Conservation (phyloP, 208 protist species). For the Trypanosoma platydactyli region DNA sequence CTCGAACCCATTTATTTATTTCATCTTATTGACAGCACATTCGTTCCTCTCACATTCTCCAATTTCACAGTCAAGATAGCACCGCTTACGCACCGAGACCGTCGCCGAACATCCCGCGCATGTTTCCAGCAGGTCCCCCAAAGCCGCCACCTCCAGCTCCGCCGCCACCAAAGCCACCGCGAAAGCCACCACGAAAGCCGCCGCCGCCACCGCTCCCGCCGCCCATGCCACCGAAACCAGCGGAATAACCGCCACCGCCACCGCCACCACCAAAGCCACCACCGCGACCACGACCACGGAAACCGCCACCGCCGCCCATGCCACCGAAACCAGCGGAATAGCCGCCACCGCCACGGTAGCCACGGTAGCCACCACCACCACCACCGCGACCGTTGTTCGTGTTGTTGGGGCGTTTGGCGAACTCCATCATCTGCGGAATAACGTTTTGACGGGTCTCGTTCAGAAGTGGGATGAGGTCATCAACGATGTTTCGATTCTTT, state of each 20-base stretch:
- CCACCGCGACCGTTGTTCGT: constrained; percentile 50
- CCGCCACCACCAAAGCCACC: constrained; percentile 50
- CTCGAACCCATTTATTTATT: constrained; percentile 1
- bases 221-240: constrained; percentile 20
- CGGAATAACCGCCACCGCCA: constrained; percentile 16
- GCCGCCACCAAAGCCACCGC: not conserved
- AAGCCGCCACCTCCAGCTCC: constrained; percentile 12
- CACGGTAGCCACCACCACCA: constrained; percentile 38
- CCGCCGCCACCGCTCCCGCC: constrained; percentile 3
- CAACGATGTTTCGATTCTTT: constrained; percentile 91
- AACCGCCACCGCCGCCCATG: constrained; percentile 5
- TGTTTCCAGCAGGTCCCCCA: constrained; percentile 14
- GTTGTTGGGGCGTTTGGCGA: constrained; percentile 81
- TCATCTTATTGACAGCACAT: not conserved
- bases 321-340: constrained; percentile 11
- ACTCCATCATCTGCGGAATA: constrained; percentile 65
- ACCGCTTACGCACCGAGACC: constrained; percentile 28
- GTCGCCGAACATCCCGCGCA: constrained; percentile 52
- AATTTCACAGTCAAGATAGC: too few relatives aligned
- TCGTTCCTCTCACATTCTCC: not conserved
- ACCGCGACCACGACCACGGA: constrained; percentile 31
- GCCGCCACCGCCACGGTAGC: constrained; percentile 21
- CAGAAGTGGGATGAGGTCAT: constrained; percentile 85
- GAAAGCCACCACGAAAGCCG: constrained; percentile 15
- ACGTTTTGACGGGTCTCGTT: constrained; percentile 84